Conservation (phyloP, 441 rosid genomes). For the Cnidoscolus chayamansa region DNA sequence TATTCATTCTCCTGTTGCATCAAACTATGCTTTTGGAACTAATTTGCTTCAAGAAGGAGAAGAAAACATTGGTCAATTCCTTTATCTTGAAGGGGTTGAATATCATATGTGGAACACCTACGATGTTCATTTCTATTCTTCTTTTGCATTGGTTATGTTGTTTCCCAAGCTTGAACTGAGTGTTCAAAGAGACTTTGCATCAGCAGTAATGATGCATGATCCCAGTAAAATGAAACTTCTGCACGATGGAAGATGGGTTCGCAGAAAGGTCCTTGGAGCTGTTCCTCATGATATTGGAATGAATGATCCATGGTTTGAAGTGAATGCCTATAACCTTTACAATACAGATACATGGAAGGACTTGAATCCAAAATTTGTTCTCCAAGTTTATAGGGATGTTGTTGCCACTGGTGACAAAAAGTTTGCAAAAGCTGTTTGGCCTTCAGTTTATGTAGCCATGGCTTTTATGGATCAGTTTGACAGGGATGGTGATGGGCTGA, state of each 20-base stretch:
- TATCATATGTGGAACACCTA: slow-evolving; percentile 81
- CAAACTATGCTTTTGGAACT: slow-evolving; percentile 77
- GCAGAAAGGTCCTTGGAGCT: slow-evolving; percentile 81
- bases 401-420: slow-evolving; percentile 76
- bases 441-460: slow-evolving; percentile 82
- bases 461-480: slow-evolving; percentile 92
- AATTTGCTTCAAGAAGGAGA: slow-evolving; percentile 79
- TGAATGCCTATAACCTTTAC: slow-evolving; percentile 64
- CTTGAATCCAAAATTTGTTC: slow-evolving; percentile 87
- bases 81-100: slow-evolving; percentile 82
- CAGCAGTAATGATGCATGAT: slow-evolving; percentile 89
- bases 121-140: slow-evolving; percentile 45
- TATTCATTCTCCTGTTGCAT: slow-evolving; percentile 54
- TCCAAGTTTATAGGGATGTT: slow-evolving; percentile 83
- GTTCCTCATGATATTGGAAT: slow-evolving; percentile 90
- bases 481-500: slow-evolving; percentile 88
- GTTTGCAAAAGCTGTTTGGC: slow-evolving; percentile 83
- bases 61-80: slow-evolving; percentile 92
- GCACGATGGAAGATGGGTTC: slow-evolving; percentile 54
- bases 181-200: slow-evolving; percentile 86
- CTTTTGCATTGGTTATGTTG: slow-evolving; percentile 75
- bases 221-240: slow-evolving; percentile 59
- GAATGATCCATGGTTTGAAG: slow-evolving; percentile 84
- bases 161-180: slow-evolving; percentile 87
- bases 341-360: slow-evolving; percentile 84